Evolutionary conservation across 768 basidiomycete genomes (phyloP).

Genomic region (Termitomyces sp.): DNA sequence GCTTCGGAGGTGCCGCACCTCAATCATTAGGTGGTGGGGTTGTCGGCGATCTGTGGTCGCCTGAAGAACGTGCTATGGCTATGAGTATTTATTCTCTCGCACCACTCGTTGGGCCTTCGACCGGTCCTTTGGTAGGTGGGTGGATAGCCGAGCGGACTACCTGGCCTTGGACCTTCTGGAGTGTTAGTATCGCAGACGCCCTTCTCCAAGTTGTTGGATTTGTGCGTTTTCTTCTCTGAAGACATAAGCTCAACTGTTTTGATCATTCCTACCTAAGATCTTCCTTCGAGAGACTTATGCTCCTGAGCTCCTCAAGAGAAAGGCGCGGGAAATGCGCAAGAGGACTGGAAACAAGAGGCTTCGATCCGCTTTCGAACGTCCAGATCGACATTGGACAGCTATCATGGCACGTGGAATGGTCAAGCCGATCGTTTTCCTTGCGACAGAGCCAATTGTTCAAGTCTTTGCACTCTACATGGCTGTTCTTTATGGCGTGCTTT

Average conservation of each 20-base stretch:
- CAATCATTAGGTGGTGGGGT: slow-evolving; percentile 61
- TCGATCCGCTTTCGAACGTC: slow-evolving; percentile 41
- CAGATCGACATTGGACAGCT: slow-evolving; percentile 38
- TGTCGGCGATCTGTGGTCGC: slow-evolving; percentile 48
- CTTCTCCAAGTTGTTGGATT: slow-evolving; percentile 46
- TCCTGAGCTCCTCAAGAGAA: slow-evolving; percentile 46
- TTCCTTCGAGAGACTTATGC: slow-evolving; percentile 41
- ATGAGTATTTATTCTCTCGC: slow-evolving; percentile 54
- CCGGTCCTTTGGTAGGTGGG: slow-evolving; percentile 33
- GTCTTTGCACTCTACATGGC: slow-evolving; percentile 58
- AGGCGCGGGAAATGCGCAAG: slow-evolving; percentile 37
- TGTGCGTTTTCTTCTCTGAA: slow-evolving; percentile 31
- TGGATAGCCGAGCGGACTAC: slow-evolving; percentile 51
- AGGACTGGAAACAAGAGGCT: slow-evolving; percentile 29
- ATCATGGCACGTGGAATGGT: slow-evolving; percentile 48
- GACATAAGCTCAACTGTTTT: not conserved
- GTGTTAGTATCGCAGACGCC: slow-evolving; percentile 49
- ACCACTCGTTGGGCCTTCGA: slow-evolving; percentile 46
- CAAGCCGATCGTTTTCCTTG: slow-evolving; percentile 57
- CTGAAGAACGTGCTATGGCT: slow-evolving; percentile 53
- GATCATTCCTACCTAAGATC: slow-evolving; percentile 12
- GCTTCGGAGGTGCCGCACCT: slow-evolving; percentile 65
- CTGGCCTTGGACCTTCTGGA: slow-evolving; percentile 67
- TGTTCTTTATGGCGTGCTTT: slow-evolving; percentile 54
- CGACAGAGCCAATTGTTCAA: slow-evolving; percentile 60